These are phyloP conservation scores for Malania oleifera DNA, from an alignment of 164 flowering plant genomes.

Conservation along the genomic window DNA sequence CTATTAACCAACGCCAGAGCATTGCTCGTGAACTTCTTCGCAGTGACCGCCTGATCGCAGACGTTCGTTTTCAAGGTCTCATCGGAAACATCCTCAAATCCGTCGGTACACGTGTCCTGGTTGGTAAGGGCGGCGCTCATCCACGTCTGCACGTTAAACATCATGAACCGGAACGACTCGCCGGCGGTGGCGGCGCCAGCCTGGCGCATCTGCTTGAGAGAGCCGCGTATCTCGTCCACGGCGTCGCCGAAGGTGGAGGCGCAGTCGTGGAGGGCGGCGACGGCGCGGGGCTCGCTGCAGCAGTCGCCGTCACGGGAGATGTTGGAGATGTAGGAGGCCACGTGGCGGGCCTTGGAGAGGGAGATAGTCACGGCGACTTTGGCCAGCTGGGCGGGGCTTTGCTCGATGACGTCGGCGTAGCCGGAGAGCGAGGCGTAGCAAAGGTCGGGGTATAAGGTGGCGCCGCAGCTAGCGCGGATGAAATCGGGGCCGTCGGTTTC, in stretches of 20 bases:
- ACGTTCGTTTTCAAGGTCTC: conserved; percentile 46
- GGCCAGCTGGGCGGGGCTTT: conserved; percentile 53
- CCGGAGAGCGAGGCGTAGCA: conserved; percentile 61
- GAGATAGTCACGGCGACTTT: conserved; percentile 43
- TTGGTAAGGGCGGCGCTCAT: conserved; percentile 92
- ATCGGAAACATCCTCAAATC: conserved; percentile 47
- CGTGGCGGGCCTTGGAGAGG: conserved; percentile 35
- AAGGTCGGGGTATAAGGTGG: conserved; percentile 57
- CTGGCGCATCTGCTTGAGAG: conserved; percentile 56
- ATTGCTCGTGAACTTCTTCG: conserved; percentile 67
- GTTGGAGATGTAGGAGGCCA: conserved; percentile 35
- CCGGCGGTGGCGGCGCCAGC: conserved; percentile 16
- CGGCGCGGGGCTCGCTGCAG: conserved; percentile 35
- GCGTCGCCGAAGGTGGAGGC: conserved; percentile 56
- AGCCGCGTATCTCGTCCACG: conserved; percentile 53
- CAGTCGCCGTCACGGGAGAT: conserved; percentile 34
- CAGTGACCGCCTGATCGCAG: conserved; percentile 23
- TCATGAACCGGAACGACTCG: conserved; percentile 48
- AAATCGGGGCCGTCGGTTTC: conserved; percentile 30
- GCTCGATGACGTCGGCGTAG: conserved; percentile 48
- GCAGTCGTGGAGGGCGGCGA: conserved; percentile 72
- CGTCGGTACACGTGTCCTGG: conserved; percentile 87
- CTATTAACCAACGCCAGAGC: conserved; percentile 78
- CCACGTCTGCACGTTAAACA: conserved; percentile 94
- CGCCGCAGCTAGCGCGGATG: conserved; percentile 71